Conservation (phyloP, 257 asterid genomes). For the Plantago ovata region DNA sequence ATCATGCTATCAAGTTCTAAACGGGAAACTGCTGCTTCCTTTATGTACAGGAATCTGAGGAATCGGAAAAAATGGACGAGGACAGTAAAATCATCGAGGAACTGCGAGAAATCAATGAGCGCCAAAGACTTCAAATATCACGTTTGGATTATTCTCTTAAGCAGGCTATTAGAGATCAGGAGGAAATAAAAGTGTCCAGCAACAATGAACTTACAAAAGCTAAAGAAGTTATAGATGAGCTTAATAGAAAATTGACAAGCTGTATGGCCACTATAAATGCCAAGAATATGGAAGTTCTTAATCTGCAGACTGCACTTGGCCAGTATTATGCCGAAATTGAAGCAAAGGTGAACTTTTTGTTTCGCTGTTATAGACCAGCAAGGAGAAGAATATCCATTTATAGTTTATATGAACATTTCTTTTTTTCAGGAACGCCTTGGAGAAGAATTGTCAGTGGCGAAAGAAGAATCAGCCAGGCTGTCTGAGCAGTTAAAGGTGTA, state of each 20-base stretch:
- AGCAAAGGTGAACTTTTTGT: constrained; percentile 61
- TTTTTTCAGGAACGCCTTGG: constrained; percentile 78
- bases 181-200: constrained; percentile 60
- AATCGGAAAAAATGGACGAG: constrained; percentile 98
- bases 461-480: constrained; percentile 72
- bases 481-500: constrained; percentile 70
- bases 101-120: constrained; percentile 65
- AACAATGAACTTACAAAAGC: constrained; percentile 58
- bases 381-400: constrained; percentile 8
- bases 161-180: constrained; percentile 61
- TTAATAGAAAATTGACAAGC: constrained; percentile 63
- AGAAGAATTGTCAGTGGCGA: constrained; percentile 63
- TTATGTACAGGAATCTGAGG: constrained; percentile 80
- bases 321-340: constrained; percentile 99
- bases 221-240: constrained; percentile 67
- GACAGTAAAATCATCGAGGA: constrained; percentile 90
- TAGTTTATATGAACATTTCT: constrained; percentile 5
- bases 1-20: constrained; percentile 15
- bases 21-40: constrained; percentile 1
- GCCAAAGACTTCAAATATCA: constrained; percentile 63
- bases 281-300: constrained; percentile 83
- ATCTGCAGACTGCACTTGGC: constrained; percentile 98
- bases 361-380: constrained; percentile 20
- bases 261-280: constrained; percentile 69
- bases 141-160: constrained; percentile 73